A percentile compares a stretch with the other conserved stretches of the same genome.
Conservation (phyloP, 208 protist genomes). For the Crithidia thermophila region DNA sequence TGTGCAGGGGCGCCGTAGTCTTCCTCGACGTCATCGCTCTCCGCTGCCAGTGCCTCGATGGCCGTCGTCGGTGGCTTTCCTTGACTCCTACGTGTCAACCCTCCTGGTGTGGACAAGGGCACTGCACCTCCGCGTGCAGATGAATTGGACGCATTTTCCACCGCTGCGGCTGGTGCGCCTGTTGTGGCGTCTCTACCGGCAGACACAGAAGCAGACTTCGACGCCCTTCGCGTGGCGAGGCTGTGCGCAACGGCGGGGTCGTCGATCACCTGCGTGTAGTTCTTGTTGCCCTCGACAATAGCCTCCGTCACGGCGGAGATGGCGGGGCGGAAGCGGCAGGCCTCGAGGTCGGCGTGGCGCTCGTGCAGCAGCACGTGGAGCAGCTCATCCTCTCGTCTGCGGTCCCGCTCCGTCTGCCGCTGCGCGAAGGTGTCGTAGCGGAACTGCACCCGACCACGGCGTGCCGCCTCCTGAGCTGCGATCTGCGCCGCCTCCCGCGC, state of each 20-base stretch:
- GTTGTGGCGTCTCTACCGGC: background rate
- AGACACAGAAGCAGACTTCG: background rate
- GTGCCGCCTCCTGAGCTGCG: constrained; percentile 1
- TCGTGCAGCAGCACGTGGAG: constrained; percentile 3
- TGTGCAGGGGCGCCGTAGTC: background rate
- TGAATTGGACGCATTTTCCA: too few relatives aligned
- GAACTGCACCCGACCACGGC: constrained; percentile 3
- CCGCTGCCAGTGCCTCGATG: too few relatives aligned
- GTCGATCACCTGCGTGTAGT: constrained; percentile 15
- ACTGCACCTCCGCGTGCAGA: too few relatives aligned
- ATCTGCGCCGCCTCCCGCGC: constrained; percentile 1
- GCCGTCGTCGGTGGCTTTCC: too few relatives aligned
- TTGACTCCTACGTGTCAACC: too few relatives aligned
- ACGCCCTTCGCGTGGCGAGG: background rate
- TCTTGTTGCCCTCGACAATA: constrained; percentile 2
- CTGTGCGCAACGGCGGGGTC: background rate
- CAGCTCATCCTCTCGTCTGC: constrained; percentile 11
- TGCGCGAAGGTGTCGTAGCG: constrained; percentile 13
- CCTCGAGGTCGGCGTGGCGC: constrained; percentile 6
- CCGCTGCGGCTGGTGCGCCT: too few relatives aligned
- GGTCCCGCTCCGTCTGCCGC: constrained; percentile 3
- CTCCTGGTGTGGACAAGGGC: too few relatives aligned
- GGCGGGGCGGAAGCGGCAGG: constrained; percentile 23
- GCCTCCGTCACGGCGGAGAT: constrained; percentile 11
- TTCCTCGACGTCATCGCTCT: too few relatives aligned